Percentiles rank a stretch among this genome's conserved stretches.
phyloP scores from a whole-genome alignment of 106 monocot genomes.

The Dactylorhiza incarnata region DNA sequence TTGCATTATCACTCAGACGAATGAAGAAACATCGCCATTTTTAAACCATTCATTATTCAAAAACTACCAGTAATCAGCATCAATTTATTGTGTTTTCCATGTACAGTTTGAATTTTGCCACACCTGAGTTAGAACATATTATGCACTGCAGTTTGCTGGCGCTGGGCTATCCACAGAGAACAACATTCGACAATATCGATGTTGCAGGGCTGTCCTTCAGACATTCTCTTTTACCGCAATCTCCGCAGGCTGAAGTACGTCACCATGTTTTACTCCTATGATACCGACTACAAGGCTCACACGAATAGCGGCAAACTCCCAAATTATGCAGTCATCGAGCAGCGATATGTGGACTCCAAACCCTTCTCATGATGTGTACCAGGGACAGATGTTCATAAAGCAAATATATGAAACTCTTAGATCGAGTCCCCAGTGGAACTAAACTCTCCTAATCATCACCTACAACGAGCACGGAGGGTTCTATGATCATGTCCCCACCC shows the following conservation, averaged over 20 bases:
- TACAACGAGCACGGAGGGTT: conserved; percentile 88
- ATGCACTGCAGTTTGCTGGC: conserved; percentile 18
- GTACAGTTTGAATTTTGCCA: no score
- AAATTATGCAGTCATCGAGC: conserved; percentile 81
- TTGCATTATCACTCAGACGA: no score
- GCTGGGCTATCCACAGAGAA: conserved; percentile 66
- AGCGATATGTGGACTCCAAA: conserved; percentile 70
- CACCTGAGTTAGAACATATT: no score
- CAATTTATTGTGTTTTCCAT: no score
- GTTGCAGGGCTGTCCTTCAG: conserved; percentile 29
- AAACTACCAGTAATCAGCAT: no score
- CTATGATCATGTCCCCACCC: conserved; percentile 76
- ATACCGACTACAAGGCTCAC: conserved; percentile 34
- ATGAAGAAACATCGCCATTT: no score
- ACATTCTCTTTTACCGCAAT: conserved; percentile 43
- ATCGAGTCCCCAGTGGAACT: conserved; percentile 73
- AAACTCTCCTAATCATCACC: conserved; percentile 59
- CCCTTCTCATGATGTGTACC: conserved; percentile 85
- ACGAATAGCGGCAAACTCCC: conserved; percentile 43
- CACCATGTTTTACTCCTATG: conserved; percentile 43
- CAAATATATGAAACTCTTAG: conserved; percentile 68
- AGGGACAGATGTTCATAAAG: conserved; percentile 80
- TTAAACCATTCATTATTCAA: no score
- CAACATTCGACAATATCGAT: conserved; percentile 63
- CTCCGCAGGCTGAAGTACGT: conserved; percentile 43